Conservation (phyloP, 1,139 yeast species). For the Arxiozyma bovina region DNA sequence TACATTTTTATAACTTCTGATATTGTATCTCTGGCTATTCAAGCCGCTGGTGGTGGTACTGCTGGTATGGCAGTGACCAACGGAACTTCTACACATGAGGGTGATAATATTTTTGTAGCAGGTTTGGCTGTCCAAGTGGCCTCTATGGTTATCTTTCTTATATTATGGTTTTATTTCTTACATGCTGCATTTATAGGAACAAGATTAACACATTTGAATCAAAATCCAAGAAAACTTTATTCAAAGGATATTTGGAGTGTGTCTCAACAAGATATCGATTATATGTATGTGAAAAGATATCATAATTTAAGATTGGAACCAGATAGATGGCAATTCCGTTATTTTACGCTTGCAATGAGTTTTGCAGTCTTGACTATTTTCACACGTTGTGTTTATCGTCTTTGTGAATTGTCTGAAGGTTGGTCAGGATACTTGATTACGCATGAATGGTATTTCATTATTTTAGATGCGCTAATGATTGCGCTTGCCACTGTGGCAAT, state of each 20-base stretch:
- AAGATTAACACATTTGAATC: conserved; percentile 17
- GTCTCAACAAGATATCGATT: conserved; percentile 22
- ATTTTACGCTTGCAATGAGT: conserved; percentile 46
- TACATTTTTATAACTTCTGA: conserved; percentile 62
- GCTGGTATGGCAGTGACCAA: conserved; percentile 42
- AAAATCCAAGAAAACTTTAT: conserved; percentile 12
- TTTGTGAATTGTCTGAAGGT: conserved; percentile 71
- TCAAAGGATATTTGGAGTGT: conserved; percentile 27
- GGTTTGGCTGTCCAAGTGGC: conserved; percentile 75
- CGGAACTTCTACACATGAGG: conserved; percentile 36
- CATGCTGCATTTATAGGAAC: conserved; percentile 38
- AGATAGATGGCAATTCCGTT: conserved; percentile 34
- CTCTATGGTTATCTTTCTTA: conserved; percentile 57
- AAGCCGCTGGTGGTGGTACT: conserved; percentile 77
- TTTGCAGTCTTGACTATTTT: conserved; percentile 50
- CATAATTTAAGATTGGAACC: conserved; percentile 19
- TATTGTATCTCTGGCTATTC: conserved; percentile 58
- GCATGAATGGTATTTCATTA: conserved; percentile 66
- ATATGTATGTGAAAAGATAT: conserved; percentile 22
- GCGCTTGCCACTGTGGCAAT: conserved; percentile 38
- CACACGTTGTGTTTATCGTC: conserved; percentile 71
- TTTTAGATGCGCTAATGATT: conserved; percentile 71
- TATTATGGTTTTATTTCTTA: conserved; percentile 48
- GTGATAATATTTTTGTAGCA: conserved; percentile 71
- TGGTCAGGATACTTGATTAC: conserved; percentile 62